Evolutionary conservation across 495 filamentous ascomycete species (phyloP), one percentile per base, ranked within the genome.

Genomic region (Penicillium desertorum): DNA sequence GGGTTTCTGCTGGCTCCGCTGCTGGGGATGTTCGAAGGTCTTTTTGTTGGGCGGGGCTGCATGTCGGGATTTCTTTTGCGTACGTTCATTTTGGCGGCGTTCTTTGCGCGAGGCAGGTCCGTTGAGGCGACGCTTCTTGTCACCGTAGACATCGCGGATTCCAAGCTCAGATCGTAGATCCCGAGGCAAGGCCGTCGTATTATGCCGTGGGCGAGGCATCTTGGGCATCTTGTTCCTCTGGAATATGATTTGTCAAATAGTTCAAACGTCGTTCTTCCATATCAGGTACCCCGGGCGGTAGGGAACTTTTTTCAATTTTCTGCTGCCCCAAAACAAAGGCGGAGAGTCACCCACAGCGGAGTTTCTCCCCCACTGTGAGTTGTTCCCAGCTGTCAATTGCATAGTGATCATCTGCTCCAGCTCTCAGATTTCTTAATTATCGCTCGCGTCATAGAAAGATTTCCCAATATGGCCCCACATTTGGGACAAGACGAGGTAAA

Each of bases 401-500:
- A 54, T 57, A 57, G 52, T 63, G 56, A 65, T 55, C 53, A 47
- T 29, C 46, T 58, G 59, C 61, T 50, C n/a, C 56, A 54, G 51
- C 45, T 59, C 51, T 20, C 42, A 60, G 49, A 53, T 62, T 56
- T 34, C 16, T 49, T 53, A 50, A 59, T 64, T 49, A 30, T 57
- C 52, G 51, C 19, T 37, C 46, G 25, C 45, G 32, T 27, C 59
- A 37, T 27, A 42, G 42, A 37, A 45, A 30, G 25, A 22, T 54
- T 59, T 59, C 62, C 37, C 46, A 44, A 49, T 51, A 87, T 87
- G 84, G 60, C 79, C 27, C 69, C 74, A 37, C 86, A 85, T 71
- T 56, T 92, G 61, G 85, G 73, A 66, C 86, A 92, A 63, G 88
- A 92, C 53, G 88, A 91, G 81, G 90, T 92, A 77, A 34, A 56